Conservation (phyloP, 345 rosid genomes). For the Odontarrhena argentea region DNA sequence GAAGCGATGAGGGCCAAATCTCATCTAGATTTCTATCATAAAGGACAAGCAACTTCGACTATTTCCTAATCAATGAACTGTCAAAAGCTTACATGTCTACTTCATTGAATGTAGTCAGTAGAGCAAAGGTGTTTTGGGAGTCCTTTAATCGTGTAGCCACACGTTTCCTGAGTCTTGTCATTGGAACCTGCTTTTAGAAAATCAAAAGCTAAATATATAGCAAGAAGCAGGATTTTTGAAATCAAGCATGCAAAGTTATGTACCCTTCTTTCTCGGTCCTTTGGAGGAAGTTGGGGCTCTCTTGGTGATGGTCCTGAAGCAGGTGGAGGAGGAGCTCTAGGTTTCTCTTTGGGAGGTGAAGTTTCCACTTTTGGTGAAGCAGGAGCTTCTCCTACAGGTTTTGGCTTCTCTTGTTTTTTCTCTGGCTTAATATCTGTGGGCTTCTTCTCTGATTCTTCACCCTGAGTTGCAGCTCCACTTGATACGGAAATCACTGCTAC, state of each 20-base stretch:
- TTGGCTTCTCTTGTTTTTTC: constrained; percentile 26
- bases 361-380: constrained; percentile 47
- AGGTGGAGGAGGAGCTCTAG: constrained; percentile 50
- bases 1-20: not conserved
- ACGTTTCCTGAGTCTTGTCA: constrained; percentile 93
- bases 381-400: constrained; percentile 54
- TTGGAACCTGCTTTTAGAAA: constrained; percentile 62
- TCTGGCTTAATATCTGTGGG: constrained; percentile 47
- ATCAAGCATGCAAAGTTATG: constrained; percentile 29
- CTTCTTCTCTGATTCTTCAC: constrained; percentile 60
- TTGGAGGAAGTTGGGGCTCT: constrained; percentile 91
- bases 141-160: constrained; percentile 91
- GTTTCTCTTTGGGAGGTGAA: constrained; percentile 46
- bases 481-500: constrained; percentile 79
- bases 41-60: not conserved
- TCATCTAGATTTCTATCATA: not conserved
- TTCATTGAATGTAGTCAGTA: constrained; percentile 93
- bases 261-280: constrained; percentile 88
- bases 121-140: constrained; percentile 88
- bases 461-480: constrained; percentile 61
- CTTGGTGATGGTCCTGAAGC: constrained; percentile 59
- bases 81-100: constrained; percentile 70
- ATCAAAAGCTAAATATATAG: not conserved
- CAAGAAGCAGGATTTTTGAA: not conserved
- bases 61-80: not conserved